Evolutionary conservation across 2,329 filamentous ascomycete genomes (phyloP).

Genomic region (Colletotrichum falcatum): DNA sequence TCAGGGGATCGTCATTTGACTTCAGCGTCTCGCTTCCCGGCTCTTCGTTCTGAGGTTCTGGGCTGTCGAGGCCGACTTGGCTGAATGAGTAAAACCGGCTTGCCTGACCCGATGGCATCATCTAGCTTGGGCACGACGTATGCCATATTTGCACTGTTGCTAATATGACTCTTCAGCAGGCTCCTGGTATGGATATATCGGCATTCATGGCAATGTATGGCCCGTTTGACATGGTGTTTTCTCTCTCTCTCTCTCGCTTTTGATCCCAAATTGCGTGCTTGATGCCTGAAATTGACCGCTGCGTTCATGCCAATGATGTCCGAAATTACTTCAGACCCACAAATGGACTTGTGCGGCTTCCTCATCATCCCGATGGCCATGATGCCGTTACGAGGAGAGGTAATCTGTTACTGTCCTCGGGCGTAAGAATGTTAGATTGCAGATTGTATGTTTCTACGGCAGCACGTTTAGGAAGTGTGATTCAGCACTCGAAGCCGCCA

Average conservation of each 20-base stretch:
- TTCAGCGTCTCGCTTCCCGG: slow-evolving; percentile 61
- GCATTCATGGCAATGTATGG: too few relatives aligned
- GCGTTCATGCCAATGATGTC: not conserved
- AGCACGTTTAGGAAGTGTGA: not conserved
- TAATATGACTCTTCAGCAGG: not conserved
- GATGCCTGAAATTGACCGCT: not conserved
- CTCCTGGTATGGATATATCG: not conserved
- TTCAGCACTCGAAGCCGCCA: not conserved
- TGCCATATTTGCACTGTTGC: not conserved
- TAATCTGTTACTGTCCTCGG: not conserved
- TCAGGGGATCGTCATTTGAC: slow-evolving; percentile 65
- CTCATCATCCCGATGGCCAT: too few relatives aligned
- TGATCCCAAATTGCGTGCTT: not conserved
- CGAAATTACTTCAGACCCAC: not conserved
- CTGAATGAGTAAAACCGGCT: slow-evolving; percentile 77
- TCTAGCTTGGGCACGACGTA: not conserved
- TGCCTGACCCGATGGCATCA: slow-evolving; percentile 60
- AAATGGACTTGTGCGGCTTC: not conserved
- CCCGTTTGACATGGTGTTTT: too few relatives aligned
- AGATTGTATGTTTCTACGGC: not conserved
- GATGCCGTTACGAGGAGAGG: not conserved
- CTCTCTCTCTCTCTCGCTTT: too few relatives aligned
- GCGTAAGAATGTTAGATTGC: not conserved
- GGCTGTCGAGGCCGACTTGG: slow-evolving; percentile 65
- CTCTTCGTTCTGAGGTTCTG: slow-evolving; percentile 54